Evolutionary conservation across 805 yeast species (phyloP).

Genomic region (Kluyveromyces aestuarii): DNA sequence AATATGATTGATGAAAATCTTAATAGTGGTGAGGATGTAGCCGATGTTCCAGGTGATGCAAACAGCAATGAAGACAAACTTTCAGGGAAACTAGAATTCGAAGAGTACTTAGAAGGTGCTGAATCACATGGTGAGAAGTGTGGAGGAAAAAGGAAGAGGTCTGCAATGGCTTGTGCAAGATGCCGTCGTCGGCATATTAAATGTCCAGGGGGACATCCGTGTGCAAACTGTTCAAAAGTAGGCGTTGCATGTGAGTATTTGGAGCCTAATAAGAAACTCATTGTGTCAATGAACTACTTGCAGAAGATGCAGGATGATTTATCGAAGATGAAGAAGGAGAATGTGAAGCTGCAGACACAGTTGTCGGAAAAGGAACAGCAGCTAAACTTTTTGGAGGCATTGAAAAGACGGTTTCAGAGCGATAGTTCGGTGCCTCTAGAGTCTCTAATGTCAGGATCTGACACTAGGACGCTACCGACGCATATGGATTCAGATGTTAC

Average conservation of each 20-base stretch:
- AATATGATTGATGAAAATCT: too few relatives aligned
- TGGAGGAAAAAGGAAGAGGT: slow-evolving; percentile 11
- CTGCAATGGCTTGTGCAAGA: slow-evolving; percentile 41
- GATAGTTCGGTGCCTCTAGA: neutral
- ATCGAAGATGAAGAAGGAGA: slow-evolving; percentile 55
- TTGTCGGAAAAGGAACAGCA: neutral
- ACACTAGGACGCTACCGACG: slow-evolving; percentile 3
- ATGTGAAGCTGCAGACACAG: slow-evolving; percentile 42
- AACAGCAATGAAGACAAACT: neutral
- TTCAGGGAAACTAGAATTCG: neutral
- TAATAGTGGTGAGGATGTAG: neutral
- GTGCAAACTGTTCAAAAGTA: slow-evolving; percentile 50
- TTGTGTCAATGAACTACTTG: slow-evolving; percentile 62
- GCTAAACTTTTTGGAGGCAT: slow-evolving; percentile 1
- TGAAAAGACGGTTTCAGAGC: neutral
- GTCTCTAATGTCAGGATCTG: neutral
- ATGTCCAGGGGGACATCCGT: slow-evolving; percentile 74
- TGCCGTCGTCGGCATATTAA: slow-evolving; percentile 66
- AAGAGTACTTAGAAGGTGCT: neutral
- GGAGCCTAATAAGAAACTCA: slow-evolving; percentile 64
- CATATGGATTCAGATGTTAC: slow-evolving; percentile 4
- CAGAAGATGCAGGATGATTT: slow-evolving; percentile 61
- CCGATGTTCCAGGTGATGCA: neutral
- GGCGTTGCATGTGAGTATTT: slow-evolving; percentile 57
- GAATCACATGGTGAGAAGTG: neutral